Evolutionary conservation across 225 moss, liverwort and hornwort genomes (phyloP).

Genomic region (Neckera pumila): DNA sequence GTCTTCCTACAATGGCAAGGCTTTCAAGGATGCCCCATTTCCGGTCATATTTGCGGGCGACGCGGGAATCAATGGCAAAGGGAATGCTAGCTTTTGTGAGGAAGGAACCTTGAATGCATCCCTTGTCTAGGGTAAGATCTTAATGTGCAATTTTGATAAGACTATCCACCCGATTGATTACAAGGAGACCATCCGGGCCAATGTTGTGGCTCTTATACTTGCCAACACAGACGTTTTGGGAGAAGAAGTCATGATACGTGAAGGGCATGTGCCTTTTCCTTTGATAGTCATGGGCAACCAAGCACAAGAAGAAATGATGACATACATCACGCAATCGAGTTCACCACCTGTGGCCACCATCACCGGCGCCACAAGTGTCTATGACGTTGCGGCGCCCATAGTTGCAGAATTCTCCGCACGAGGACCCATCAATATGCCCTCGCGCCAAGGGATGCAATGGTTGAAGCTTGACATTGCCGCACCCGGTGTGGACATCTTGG

Average conservation of each 20-base stretch:
- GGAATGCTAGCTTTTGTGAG: not conserved
- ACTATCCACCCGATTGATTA: not conserved
- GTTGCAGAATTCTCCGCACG: conserved; percentile 24
- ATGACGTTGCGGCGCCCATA: conserved; percentile 9
- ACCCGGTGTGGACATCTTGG: conserved; percentile 27
- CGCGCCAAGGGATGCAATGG: not conserved
- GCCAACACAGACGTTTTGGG: not conserved
- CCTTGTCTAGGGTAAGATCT: not conserved
- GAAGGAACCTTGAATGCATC: not conserved
- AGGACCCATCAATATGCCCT: not conserved
- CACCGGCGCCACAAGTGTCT: not conserved
- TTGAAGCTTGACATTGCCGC: conserved; percentile 30
- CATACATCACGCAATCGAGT: not conserved
- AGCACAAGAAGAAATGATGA: not conserved
- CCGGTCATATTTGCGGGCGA: not conserved
- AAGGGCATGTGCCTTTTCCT: not conserved
- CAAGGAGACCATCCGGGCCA: fast-evolving
- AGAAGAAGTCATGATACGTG: not conserved
- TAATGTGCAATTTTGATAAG: not conserved
- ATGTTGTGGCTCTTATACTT: not conserved
- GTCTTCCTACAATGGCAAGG: too few species aligned
- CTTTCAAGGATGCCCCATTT: not conserved
- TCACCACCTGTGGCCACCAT: conserved; percentile 7
- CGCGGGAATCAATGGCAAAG: not conserved
- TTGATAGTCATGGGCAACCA: not conserved